Evolutionary conservation across 805 yeast genomes (phyloP).

Genomic region (Saturnispora bothae): DNA sequence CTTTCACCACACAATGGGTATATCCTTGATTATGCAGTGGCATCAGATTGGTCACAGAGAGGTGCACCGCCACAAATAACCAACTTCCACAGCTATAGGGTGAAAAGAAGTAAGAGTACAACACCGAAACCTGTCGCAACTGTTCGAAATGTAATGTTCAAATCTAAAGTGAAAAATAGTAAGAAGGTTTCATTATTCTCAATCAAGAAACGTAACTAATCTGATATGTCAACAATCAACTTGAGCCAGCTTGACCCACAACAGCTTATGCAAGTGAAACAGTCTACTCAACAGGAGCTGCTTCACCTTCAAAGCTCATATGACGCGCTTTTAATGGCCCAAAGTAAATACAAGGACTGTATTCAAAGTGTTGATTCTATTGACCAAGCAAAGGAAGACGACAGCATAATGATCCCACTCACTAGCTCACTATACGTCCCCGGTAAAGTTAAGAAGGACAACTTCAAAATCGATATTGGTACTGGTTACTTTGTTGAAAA

Average conservation of each 20-base stretch:
- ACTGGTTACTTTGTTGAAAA: slow-evolving; percentile 94
- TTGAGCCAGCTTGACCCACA: slow-evolving; percentile 65
- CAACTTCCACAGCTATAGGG: slow-evolving; percentile 4
- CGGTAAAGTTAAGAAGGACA: slow-evolving; percentile 56
- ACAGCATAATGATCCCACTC: slow-evolving; percentile 67
- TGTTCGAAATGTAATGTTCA: not conserved
- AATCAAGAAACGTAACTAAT: not conserved
- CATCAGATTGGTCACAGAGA: slow-evolving; percentile 7
- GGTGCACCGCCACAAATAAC: not conserved
- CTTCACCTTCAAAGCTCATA: slow-evolving; percentile 78
- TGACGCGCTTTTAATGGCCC: slow-evolving; percentile 76
- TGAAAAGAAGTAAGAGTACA: not conserved
- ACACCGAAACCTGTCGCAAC: not conserved
- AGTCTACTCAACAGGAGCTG: slow-evolving; percentile 73
- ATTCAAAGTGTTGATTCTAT: slow-evolving; percentile 54
- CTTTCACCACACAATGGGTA: not conserved
- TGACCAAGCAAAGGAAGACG: slow-evolving; percentile 28
- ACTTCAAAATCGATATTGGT: slow-evolving; percentile 86
- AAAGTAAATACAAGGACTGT: slow-evolving; percentile 73
- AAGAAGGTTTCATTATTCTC: not conserved
- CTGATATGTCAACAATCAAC: slow-evolving; percentile 22
- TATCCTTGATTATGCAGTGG: slow-evolving; percentile 8
- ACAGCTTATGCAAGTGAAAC: slow-evolving; percentile 75
- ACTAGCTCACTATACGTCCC: slow-evolving; percentile 86
- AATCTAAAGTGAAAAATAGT: not conserved